Evolutionary conservation across 164 flowering plant species (phyloP).

Genomic region (Chimonanthus salicifolius): DNA sequence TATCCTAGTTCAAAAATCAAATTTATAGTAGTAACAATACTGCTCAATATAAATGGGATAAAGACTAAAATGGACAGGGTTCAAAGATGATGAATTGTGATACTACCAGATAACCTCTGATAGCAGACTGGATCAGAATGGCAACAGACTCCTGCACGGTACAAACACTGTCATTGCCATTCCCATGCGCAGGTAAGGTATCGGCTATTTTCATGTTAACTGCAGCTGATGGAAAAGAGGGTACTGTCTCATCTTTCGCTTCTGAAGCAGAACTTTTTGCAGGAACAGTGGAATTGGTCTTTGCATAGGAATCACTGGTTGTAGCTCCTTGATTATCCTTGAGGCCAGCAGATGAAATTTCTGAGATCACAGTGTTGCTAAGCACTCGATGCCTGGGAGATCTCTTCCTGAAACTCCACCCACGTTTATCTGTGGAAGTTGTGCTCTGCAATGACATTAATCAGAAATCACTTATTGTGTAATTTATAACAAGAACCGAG

Average conservation of each 20-base stretch:
- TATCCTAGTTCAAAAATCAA: slow-evolving; percentile 1
- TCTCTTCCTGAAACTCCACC: slow-evolving; percentile 95
- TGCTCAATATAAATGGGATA: too few species aligned
- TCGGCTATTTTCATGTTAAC: slow-evolving; percentile 27
- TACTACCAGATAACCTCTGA: slow-evolving; percentile 69
- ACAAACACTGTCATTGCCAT: slow-evolving; percentile 18
- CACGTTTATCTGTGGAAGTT: slow-evolving; percentile 54
- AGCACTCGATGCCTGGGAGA: slow-evolving; percentile 78
- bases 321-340: slow-evolving; percentile 51
- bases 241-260: slow-evolving; percentile 38
- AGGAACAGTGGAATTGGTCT: slow-evolving; percentile 26
- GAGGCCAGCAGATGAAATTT: slow-evolving; percentile 35
- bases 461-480: not conserved
- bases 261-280: slow-evolving; percentile 43
- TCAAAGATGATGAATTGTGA: too few species aligned
- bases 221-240: slow-evolving; percentile 5
- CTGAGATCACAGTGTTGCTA: slow-evolving; percentile 58
- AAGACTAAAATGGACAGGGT: too few species aligned
- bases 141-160: slow-evolving; percentile 48
- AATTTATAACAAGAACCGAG: not conserved
- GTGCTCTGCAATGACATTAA: slow-evolving; percentile 36
- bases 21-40: not conserved
- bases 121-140: slow-evolving; percentile 61
- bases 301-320: slow-evolving; percentile 23
- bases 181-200: slow-evolving; percentile 10